Percentiles rank a stretch among this genome's conserved stretches.
phyloP scores from a whole-genome alignment of 768 basidiomycete species.

The Lactarius vividus region DNA sequence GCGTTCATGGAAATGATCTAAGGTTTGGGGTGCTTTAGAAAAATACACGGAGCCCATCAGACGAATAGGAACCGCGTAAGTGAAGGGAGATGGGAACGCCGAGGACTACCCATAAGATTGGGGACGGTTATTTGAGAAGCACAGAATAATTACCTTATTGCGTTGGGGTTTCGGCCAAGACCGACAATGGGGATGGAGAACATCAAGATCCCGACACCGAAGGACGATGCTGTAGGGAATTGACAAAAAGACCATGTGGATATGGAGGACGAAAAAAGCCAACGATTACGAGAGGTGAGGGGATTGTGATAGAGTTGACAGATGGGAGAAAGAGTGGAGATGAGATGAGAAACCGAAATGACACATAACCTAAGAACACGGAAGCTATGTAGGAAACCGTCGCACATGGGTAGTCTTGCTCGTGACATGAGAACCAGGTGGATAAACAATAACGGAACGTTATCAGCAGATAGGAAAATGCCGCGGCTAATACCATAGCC shows the following conservation, averaged over 20 bases:
- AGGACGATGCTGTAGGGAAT: not conserved
- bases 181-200: conserved; percentile 1
- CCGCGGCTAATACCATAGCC: not conserved
- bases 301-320: not conserved
- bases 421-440: not conserved
- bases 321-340: not conserved
- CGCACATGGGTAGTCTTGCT: not conserved
- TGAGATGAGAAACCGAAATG: not conserved
- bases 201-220: not conserved
- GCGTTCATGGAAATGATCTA: conserved; percentile 14
- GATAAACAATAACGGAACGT: not conserved
- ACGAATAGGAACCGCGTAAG: conserved; percentile 6
- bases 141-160: not conserved
- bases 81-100: conserved; percentile 14
- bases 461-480: not conserved
- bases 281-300: not conserved
- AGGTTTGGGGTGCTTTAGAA: conserved; percentile 21
- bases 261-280: conserved; percentile 1
- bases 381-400: not conserved
- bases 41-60: conserved; percentile 13
- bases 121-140: conserved; percentile 8
- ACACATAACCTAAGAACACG: not conserved
- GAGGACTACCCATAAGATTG: conserved; percentile 7
- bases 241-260: not conserved
- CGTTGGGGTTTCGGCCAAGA: conserved; percentile 5